These are phyloP conservation scores for Hanseniaspora osmophila DNA, from an alignment of 805 yeast genomes.

Conservation along the genomic window DNA sequence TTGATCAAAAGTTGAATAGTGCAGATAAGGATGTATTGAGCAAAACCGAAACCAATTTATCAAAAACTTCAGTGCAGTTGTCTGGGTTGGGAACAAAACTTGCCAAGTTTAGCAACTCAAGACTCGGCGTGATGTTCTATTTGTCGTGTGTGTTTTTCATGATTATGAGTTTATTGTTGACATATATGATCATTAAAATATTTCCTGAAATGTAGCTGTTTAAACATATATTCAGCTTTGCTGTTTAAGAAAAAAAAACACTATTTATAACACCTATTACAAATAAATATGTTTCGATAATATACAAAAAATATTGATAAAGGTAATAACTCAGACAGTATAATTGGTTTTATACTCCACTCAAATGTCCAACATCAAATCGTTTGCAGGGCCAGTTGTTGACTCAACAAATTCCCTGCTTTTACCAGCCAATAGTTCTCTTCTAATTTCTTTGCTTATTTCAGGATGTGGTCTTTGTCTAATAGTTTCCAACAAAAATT, in stretches of 20 bases:
- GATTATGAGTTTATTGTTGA: constrained; percentile 22
- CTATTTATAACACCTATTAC: not conserved
- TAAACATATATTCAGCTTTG: not conserved
- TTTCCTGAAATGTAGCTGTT: constrained; percentile 25
- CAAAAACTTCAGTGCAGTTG: constrained; percentile 25
- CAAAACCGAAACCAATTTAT: constrained; percentile 30
- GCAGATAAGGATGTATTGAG: constrained; percentile 24
- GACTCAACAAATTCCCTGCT: constrained; percentile 36
- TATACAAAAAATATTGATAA: not conserved
- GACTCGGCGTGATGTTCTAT: constrained; percentile 19
- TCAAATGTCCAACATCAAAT: constrained; percentile 21
- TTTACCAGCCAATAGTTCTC: constrained; percentile 80
- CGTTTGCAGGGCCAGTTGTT: constrained; percentile 15
- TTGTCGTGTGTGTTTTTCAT: constrained; percentile 13
- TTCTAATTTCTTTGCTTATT: constrained; percentile 86
- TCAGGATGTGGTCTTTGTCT: constrained; percentile 80
- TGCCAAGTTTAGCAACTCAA: constrained; percentile 19
- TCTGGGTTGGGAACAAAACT: constrained; percentile 19
- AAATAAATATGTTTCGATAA: not conserved
- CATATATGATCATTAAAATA: constrained; percentile 23
- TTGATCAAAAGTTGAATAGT: constrained; percentile 26
- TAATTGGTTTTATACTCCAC: not conserved
- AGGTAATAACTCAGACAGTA: too few species aligned
- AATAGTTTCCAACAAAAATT: constrained; percentile 77
- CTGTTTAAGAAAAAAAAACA: not conserved